Percentiles rank a stretch among this genome's conserved stretches.
Evolutionary conservation across 192 early-diverging fungal genomes (phyloP).

Genomic region (Chytriomyces sp.): DNA sequence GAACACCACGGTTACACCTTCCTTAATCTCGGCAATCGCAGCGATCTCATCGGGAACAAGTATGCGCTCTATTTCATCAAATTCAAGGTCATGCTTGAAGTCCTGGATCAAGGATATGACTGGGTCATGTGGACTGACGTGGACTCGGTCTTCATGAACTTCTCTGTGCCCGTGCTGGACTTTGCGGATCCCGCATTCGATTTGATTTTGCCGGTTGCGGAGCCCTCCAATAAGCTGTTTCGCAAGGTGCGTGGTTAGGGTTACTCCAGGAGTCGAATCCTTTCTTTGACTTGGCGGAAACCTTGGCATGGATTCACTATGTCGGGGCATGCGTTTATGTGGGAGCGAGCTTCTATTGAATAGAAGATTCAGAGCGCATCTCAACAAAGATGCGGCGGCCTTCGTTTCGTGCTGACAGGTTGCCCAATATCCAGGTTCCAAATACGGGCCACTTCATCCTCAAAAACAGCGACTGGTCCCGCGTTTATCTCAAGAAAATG

Average conservation of each 20-base stretch:
- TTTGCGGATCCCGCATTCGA: conserved; percentile 5
- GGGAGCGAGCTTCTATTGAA: too few relatives aligned
- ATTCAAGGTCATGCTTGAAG: conserved; percentile 4
- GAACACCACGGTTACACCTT: conserved; percentile 1
- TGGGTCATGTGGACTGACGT: conserved; percentile 9
- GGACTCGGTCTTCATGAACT: conserved; percentile 12
- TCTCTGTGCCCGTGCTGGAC: not conserved
- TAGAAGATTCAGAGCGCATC: too few relatives aligned
- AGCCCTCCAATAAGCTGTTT: conserved; percentile 1
- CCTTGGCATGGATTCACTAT: not conserved
- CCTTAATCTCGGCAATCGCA: not conserved
- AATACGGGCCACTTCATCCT: conserved; percentile 14
- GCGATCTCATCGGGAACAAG: not conserved
- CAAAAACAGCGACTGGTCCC: conserved; percentile 11
- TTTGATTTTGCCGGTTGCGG: conserved; percentile 6
- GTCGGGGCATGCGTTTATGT: too few relatives aligned
- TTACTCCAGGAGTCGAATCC: not conserved
- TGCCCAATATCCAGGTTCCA: not conserved
- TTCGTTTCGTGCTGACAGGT: too few relatives aligned
- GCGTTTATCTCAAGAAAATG: not conserved
- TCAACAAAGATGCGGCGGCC: too few relatives aligned
- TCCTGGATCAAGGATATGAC: conserved; percentile 1
- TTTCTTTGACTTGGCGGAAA: not conserved
- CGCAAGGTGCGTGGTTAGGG: not conserved
- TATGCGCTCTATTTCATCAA: not conserved